Evolutionary conservation across 2,329 filamentous ascomycete species (phyloP), one percentile per base, ranked within the genome.

Genomic region (Fusarium torulosum): DNA sequence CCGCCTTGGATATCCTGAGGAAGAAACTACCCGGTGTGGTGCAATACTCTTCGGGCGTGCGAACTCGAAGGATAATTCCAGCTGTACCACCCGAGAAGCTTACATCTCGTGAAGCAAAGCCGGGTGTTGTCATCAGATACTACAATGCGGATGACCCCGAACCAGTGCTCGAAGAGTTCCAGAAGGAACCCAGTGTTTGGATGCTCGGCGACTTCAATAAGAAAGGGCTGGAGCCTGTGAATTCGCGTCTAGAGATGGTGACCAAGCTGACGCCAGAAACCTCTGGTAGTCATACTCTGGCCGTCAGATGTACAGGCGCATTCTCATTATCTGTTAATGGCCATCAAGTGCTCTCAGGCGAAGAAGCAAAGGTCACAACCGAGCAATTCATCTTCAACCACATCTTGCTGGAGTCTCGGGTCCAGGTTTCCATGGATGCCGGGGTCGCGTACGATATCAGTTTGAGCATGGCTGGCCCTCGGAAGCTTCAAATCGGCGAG

Each of bases 361-460:
- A 58, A 14, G 50, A 46, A 21, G 27, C 40, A 6, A 27, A 52
- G 1, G 49, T 65, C 9, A 56, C 64, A 4, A 68, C 65, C 0
- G 65, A 68, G 17, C 58, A 68, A 19, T 68, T 68, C 7, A 38
- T 68, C 14, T 68, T 68, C 21, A 58, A 62, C 17, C 64, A 50
- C 8, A 50, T 29, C 7, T 37, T 47, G 15, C 23, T 63, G 2
- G 62, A 68, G 27, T 57, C 65, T 10, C 54, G 55, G 4, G 31
- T 68, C 7, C 31, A 68, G 14, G 19, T 63, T 4, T 9, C 40
- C 1, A 52, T 68, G 63, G 37, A 60, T 11, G 46, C 56, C 4
- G 42, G 47, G 23, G 45, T 55, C 21, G 2, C 38, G 2, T 67
- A 65, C 27, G 21, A 65, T 11, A 38, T 67, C 6, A 35, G 43